Evolutionary conservation across 2,329 filamentous ascomycete genomes (phyloP).

Genomic region (Colletotrichum limetticola): DNA sequence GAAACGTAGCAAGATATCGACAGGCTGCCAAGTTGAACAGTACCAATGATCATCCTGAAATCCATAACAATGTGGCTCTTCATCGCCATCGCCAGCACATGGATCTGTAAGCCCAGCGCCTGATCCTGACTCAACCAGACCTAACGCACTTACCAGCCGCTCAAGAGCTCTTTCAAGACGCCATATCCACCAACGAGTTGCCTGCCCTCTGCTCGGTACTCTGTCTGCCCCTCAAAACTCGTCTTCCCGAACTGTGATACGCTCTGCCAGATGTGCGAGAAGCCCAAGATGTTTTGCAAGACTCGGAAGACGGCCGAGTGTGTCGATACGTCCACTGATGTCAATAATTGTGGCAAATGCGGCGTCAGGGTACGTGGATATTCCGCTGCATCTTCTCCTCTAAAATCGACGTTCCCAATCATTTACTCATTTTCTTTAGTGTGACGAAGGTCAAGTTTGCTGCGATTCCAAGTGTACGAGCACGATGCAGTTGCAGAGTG

Average conservation of each 20-base stretch:
- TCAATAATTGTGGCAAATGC: not conserved
- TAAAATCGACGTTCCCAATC: not conserved
- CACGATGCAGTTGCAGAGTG: not conserved
- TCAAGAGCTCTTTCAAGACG: not conserved
- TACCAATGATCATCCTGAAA: no score
- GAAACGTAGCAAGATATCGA: no score
- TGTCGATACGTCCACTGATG: not conserved
- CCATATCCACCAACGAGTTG: not conserved
- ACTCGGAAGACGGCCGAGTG: not conserved
- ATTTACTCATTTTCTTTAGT: not conserved
- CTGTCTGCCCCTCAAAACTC: not conserved
- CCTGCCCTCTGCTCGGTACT: not conserved
- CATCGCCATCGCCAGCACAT: no score
- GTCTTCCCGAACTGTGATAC: not conserved
- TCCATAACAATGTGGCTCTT: no score
- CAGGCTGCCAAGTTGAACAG: no score
- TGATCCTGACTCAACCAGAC: no score
- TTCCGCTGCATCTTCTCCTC: rapidly evolving
- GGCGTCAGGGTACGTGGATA: not conserved
- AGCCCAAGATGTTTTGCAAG: not conserved
- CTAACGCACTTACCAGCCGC: not conserved
- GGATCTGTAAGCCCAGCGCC: no score
- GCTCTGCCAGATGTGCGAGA: not conserved
- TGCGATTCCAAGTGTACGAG: not conserved
- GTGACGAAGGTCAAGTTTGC: not conserved